phyloP scores from a whole-genome alignment of 176 grass and related monocot species.

The Puya raimondii region DNA sequence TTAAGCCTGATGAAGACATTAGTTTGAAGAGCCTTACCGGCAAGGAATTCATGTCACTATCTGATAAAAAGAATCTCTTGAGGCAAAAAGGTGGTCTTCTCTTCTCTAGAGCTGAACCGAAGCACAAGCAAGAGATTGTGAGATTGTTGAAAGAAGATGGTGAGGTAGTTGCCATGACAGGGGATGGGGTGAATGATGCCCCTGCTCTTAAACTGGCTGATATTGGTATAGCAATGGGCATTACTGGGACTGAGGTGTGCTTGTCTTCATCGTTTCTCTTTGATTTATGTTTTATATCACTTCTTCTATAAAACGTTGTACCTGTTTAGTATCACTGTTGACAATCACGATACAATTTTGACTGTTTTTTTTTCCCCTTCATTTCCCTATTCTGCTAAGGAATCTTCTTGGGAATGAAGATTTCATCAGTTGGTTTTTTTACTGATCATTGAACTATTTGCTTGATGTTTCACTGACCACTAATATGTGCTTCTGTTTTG shows the following conservation, averaged over 20 bases:
- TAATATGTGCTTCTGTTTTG: too few species aligned
- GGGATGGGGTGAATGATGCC: constrained; percentile 97
- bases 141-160: constrained; percentile 92
- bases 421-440: too few species aligned
- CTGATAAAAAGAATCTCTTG: constrained; percentile 61
- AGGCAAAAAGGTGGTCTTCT: constrained; percentile 67
- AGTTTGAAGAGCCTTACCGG: constrained; percentile 72
- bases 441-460: too few species aligned
- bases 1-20: constrained; percentile 67
- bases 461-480: too few species aligned
- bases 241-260: constrained; percentile 87
- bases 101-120: constrained; percentile 91
- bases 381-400: too few species aligned
- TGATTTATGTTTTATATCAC: constrained; percentile 12
- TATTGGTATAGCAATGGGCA: constrained; percentile 96
- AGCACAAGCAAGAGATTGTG: constrained; percentile 98
- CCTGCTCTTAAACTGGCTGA: constrained; percentile 93
- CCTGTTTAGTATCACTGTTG: too few species aligned
- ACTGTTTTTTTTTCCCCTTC: too few species aligned
- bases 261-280: not conserved
- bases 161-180: constrained; percentile 98
- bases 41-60: constrained; percentile 71
- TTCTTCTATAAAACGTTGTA: not conserved
- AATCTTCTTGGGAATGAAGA: too few species aligned
- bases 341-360: too few species aligned